Evolutionary conservation across 1,139 yeast species (phyloP), one percentile per base, ranked within the genome.

Genomic region (Nakaseomyces sp.): DNA sequence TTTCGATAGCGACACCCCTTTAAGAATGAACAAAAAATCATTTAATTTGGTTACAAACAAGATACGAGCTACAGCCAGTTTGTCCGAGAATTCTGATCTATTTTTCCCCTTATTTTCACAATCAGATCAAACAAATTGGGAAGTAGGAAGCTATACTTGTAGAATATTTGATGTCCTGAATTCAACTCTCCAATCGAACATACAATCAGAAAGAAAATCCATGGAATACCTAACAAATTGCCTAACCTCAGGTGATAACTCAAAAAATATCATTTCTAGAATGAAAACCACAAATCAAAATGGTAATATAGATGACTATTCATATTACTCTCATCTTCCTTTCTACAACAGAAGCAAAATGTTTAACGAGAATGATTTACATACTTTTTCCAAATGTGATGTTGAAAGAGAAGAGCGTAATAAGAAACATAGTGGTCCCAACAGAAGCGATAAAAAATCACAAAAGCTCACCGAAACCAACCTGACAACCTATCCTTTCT

Each of bases 341-440:
- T 45, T 44, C 32, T 50, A 37, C 25, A 48, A 46, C n/a, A 20
- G 38, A 20, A 20, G 13, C 2, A 20, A n/a, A 7, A 43, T 43
- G 12, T 44, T 39, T n/a, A 30, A 44, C n/a, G 36, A 36, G 17
- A 20, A 41, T 2, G 33, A 42, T 18, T 25, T 38, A 3, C 65
- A 67, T 43, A 43, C 48, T 2, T 72, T 71, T 50, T 53, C 71
- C 2, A 57, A 61, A 41, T 52, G 65, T 17, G 53, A 57, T 1
- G 60, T 72, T 10, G 42, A 53, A 5, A 63, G 73, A 46, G 58
- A 58, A 12, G 28, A 20, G 4, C 41, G 38, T n/a, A 6, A 17
- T 15, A 30, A n/a, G n/a, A 30, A 16, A 7, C 8, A 5, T 5
- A 8, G 8, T n/a, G n/a, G 13, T 10, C n/a, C 13, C 2, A 1